A percentile compares a stretch with the other conserved stretches of the same genome.
Evolutionary conservation across 768 basidiomycete genomes (phyloP).

Genomic region (Leccinum pellstonianum): DNA sequence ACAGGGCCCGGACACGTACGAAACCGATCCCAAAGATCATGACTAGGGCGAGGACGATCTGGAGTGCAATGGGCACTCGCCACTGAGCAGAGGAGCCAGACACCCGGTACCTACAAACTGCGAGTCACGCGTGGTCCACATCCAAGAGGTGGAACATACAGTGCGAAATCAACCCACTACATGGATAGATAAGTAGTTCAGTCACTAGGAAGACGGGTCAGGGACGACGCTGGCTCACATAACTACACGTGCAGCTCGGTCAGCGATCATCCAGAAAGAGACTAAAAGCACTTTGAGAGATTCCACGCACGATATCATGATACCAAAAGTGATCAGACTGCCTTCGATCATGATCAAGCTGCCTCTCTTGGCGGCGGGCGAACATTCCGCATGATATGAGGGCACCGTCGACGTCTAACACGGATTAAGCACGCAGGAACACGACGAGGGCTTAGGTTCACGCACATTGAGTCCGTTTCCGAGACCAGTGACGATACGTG

Average conservation of each 20-base stretch:
- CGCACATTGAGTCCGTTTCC: slow-evolving; percentile 62
- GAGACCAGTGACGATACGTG: slow-evolving; percentile 58
- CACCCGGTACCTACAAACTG: slow-evolving; percentile 46
- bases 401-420: slow-evolving; percentile 49
- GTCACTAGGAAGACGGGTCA: not conserved
- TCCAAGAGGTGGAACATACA: slow-evolving; percentile 35
- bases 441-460: not conserved
- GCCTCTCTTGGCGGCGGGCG: slow-evolving; percentile 56
- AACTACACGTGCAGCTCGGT: slow-evolving; percentile 10
- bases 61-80: slow-evolving; percentile 61
- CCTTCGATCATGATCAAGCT: slow-evolving; percentile 67
- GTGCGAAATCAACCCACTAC: slow-evolving; percentile 64
- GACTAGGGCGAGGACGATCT: slow-evolving; percentile 53
- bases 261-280: not conserved
- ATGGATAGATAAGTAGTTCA: slow-evolving; percentile 4
- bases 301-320: slow-evolving; percentile 55
- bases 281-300: not conserved
- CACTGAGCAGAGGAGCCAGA: slow-evolving; percentile 53
- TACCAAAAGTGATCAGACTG: slow-evolving; percentile 59
- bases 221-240: slow-evolving; percentile 16
- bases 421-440: not conserved
- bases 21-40: slow-evolving; percentile 48
- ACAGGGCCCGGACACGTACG: slow-evolving; percentile 34
- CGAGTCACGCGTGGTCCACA: not conserved
- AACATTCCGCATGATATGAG: slow-evolving; percentile 62